A percentile compares a stretch with the other conserved stretches of the same genome.
These are phyloP conservation scores for Dryadomyces quercivorus DNA, from an alignment of 2,329 filamentous ascomycete species.

Conservation along the genomic window DNA sequence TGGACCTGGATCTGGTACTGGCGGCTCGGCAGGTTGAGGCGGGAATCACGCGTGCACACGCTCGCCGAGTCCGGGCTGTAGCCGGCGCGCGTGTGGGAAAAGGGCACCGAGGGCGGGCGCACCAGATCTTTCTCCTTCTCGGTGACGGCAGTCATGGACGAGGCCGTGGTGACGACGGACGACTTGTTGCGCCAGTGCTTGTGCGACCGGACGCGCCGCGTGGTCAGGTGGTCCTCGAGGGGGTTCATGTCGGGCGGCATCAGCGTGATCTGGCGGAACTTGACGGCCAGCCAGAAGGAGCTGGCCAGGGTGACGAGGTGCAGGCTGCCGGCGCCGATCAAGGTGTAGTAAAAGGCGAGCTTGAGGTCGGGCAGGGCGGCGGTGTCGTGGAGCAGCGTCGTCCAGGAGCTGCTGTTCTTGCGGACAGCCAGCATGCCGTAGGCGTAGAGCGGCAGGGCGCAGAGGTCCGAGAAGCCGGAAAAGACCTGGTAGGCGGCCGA, in stretches of 20 bases:
- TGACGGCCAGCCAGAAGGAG: slow-evolving; percentile 61
- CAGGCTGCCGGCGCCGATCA: slow-evolving; percentile 50
- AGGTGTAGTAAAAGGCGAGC: slow-evolving; percentile 54
- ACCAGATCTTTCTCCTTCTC: slow-evolving; percentile 44
- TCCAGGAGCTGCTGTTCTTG: slow-evolving; percentile 43
- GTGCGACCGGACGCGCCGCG: slow-evolving; percentile 30
- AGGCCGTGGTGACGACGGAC: slow-evolving; percentile 35
- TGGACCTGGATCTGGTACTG: slow-evolving; percentile 35
- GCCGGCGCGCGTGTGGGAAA: slow-evolving; percentile 62
- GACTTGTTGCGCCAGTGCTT: slow-evolving; percentile 64
- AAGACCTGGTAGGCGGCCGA: slow-evolving; percentile 87
- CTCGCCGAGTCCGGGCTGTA: slow-evolving; percentile 32
- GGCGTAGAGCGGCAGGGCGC: slow-evolving; percentile 40
- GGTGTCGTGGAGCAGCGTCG: slow-evolving; percentile 50
- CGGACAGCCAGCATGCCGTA: slow-evolving; percentile 38
- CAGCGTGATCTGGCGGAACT: slow-evolving; percentile 70
- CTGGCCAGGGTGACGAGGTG: slow-evolving; percentile 60
- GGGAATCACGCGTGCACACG: slow-evolving; percentile 27
- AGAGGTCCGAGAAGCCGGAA: slow-evolving; percentile 57
- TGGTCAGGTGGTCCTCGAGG: slow-evolving; percentile 73
- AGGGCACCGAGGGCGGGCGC: slow-evolving; percentile 52
- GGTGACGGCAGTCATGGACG: slow-evolving; percentile 19
- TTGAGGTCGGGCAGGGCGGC: slow-evolving; percentile 47
- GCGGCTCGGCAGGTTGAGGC: slow-evolving; percentile 39
- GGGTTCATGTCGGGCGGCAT: slow-evolving; percentile 95